Conservation (phyloP, 805 yeast genomes). For the Cyberlindnera misumaiensis region DNA sequence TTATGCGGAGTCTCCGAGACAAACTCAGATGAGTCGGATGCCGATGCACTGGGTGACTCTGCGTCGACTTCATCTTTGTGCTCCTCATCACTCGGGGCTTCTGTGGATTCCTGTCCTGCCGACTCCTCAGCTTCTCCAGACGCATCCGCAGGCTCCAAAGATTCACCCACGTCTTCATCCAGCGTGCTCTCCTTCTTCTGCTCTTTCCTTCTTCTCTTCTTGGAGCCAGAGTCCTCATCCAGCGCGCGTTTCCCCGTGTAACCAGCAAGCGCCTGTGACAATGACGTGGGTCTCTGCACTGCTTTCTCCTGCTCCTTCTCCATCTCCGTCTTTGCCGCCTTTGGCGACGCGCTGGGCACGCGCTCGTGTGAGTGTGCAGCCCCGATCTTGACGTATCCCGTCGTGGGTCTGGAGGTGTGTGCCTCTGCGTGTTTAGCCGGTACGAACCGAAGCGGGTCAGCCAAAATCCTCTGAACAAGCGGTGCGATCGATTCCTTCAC, state of each 20-base stretch:
- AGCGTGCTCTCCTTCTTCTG: background rate
- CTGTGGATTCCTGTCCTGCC: background rate
- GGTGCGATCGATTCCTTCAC: constrained; percentile 37
- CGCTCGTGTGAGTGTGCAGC: constrained; percentile 5
- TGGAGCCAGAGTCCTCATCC: constrained; percentile 10
- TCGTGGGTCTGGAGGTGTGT: constrained; percentile 37
- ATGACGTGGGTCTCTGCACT: constrained; percentile 12
- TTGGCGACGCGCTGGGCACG: background rate
- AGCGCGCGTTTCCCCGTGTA: constrained; percentile 20
- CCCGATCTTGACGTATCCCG: constrained; percentile 34
- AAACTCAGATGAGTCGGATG: background rate
- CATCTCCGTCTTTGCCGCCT: background rate
- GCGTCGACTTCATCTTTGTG: background rate
- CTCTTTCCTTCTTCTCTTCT: constrained; percentile 19
- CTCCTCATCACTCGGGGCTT: background rate
- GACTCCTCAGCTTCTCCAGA: background rate
- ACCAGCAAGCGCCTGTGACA: constrained; percentile 22
- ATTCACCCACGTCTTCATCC: constrained; percentile 7
- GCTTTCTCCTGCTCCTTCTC: background rate
- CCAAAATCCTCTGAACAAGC: constrained; percentile 53
- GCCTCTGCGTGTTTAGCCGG: constrained; percentile 52
- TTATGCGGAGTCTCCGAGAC: constrained; percentile 13
- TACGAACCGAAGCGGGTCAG: constrained; percentile 57
- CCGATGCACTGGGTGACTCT: too few species aligned
- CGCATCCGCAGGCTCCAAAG: background rate